phyloP scores from a whole-genome alignment of 2,329 filamentous ascomycete species.

The Ophiostoma sp. region DNA sequence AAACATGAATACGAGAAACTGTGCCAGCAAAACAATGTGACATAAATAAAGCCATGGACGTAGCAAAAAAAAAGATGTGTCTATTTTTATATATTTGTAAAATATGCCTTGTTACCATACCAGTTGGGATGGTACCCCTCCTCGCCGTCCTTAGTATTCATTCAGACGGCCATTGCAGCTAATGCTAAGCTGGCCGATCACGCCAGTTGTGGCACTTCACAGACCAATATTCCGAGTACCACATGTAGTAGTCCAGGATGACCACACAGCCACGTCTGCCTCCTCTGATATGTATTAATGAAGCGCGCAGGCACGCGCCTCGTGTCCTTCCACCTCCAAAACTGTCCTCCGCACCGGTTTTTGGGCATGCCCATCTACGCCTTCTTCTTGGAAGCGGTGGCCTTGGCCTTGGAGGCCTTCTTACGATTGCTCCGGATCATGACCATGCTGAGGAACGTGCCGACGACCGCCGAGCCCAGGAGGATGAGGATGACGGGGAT shows the following conservation, averaged over 20 bases:
- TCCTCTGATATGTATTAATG: neutral
- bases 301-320: neutral
- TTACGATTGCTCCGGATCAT: constrained; percentile 99
- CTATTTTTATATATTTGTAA: neutral
- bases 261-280: neutral
- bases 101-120: neutral
- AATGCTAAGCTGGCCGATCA: no score
- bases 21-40: neutral
- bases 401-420: constrained; percentile 91
- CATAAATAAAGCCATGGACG: neutral
- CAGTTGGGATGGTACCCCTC: neutral
- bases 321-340: neutral
- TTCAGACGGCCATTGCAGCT: no score
- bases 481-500: constrained; percentile 96
- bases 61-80: constrained; percentile 1
- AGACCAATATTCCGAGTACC: neutral
- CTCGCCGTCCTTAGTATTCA: neutral
- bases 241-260: neutral
- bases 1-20: neutral
- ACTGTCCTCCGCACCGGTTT: neutral
- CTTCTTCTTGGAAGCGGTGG: constrained; percentile 76
- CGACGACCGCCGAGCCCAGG: constrained; percentile 87
- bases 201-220: neutral
- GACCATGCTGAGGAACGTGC: constrained; percentile 91
- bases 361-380: constrained; percentile 48